These are phyloP conservation scores for Cyclotella kingstonii DNA, from an alignment of 108 stramenopile genomes.

Conservation along the genomic window DNA sequence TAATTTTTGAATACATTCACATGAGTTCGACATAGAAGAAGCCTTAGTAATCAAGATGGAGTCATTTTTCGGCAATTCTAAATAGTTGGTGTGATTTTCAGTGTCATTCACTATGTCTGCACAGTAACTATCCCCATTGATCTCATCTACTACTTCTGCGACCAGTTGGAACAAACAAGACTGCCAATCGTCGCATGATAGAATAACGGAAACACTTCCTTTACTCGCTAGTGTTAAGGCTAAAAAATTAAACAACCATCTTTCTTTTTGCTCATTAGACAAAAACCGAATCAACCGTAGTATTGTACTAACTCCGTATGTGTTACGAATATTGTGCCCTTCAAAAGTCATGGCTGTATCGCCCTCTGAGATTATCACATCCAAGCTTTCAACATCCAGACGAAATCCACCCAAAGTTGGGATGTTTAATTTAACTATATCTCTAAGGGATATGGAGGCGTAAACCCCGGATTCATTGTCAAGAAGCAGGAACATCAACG, in stretches of 20 bases:
- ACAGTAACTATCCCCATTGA: slow-evolving; percentile 23
- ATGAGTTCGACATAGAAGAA: too few relatives aligned
- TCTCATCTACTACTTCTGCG: slow-evolving; percentile 72
- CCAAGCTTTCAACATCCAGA: slow-evolving; percentile 19
- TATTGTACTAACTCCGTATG: slow-evolving; percentile 51
- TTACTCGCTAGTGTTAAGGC: slow-evolving; percentile 40
- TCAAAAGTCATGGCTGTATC: slow-evolving; percentile 3
- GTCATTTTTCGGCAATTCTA: too few relatives aligned
- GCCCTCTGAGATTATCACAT: slow-evolving; percentile 10
- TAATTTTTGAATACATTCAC: slow-evolving; percentile 7
- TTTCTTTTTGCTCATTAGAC: slow-evolving; percentile 50
- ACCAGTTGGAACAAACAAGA: slow-evolving; percentile 70
- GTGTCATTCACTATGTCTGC: background rate
- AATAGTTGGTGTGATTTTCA: background rate
- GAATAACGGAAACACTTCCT: slow-evolving; percentile 35
- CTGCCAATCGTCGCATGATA: slow-evolving; percentile 72
- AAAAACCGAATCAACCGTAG: slow-evolving; percentile 76
- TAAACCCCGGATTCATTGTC: slow-evolving; percentile 34
- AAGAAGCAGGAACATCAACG: slow-evolving; percentile 56
- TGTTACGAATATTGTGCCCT: slow-evolving; percentile 38
- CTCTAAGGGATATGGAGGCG: slow-evolving; percentile 27
- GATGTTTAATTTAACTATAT: slow-evolving; percentile 39
- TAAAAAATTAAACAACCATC: slow-evolving; percentile 66
- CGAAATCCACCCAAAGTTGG: slow-evolving; percentile 25
- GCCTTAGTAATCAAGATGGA: too few relatives aligned